Evolutionary conservation across 2,329 filamentous ascomycete species (phyloP).

Genomic region (Aspergillus hortae): DNA sequence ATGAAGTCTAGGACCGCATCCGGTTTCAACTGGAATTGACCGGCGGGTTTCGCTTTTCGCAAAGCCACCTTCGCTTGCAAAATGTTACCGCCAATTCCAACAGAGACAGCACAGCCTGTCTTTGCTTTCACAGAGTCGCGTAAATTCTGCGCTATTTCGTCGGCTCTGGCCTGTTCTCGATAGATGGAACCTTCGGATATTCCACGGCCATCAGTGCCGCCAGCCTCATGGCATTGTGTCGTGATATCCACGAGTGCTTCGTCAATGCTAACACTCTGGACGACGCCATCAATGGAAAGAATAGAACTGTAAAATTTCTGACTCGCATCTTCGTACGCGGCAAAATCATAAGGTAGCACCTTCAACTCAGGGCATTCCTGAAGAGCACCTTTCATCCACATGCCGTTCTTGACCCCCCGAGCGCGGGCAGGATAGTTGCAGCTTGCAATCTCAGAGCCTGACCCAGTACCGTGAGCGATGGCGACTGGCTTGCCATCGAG

Average conservation of each 20-base stretch:
- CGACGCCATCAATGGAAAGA: conserved; percentile 71
- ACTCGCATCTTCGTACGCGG: conserved; percentile 89
- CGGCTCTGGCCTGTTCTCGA: conserved; percentile 74
- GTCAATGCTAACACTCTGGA: conserved; percentile 96
- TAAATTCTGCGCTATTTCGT: conserved; percentile 65
- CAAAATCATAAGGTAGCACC: conserved; percentile 92
- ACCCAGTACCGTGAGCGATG: conserved; percentile 81
- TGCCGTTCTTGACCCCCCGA: conserved; percentile 91
- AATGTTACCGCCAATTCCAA: conserved; percentile 90
- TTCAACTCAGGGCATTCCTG: conserved; percentile 82
- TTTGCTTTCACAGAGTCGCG: conserved; percentile 66
- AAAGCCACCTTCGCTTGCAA: conserved; percentile 87
- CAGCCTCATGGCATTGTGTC: conserved; percentile 60
- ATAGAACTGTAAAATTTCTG: conserved; percentile 82
- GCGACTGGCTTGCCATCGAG: conserved; percentile 75
- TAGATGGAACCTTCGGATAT: conserved; percentile 66
- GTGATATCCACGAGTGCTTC: conserved; percentile 89
- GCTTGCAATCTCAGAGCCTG: conserved; percentile 90
- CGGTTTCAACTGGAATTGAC: conserved; percentile 82
- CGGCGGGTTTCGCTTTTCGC: conserved; percentile 88
- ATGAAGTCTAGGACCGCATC: conserved; percentile 75
- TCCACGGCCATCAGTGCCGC: conserved; percentile 63
- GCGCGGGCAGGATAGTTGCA: conserved; percentile 90
- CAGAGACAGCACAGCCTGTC: conserved; percentile 83
- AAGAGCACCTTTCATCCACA: conserved; percentile 96